phyloP scores from a whole-genome alignment of 2,329 filamentous ascomycete genomes.

The Penicillium sp. region DNA sequence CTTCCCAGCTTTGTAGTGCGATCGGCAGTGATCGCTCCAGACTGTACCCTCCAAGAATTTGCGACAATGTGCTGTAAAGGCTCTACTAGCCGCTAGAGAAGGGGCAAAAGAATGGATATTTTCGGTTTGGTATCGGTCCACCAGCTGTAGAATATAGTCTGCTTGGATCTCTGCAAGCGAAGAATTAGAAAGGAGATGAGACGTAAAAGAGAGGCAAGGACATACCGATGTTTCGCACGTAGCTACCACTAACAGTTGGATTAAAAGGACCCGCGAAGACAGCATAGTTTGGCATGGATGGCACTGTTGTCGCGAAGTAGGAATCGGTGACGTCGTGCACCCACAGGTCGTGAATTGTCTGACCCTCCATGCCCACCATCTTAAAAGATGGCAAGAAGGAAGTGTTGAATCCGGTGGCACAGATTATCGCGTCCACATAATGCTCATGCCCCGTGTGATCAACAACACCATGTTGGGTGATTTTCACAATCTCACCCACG shows the following conservation, averaged over 20 bases:
- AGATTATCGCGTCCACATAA: conserved; percentile 12
- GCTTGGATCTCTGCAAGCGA: conserved; percentile 31
- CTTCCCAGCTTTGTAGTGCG: conserved; percentile 39
- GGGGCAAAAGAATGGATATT: conserved; percentile 2
- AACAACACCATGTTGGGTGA: conserved; percentile 33
- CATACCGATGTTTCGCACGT: no score
- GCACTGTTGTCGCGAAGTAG: no score
- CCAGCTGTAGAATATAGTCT: conserved; percentile 45
- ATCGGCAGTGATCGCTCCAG: conserved; percentile 35
- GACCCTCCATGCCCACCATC: conserved; percentile 18
- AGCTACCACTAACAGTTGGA: no score
- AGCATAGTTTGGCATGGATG: no score
- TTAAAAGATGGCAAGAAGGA: conserved; percentile 47
- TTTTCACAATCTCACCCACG: conserved; percentile 38
- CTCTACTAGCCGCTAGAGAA: conserved; percentile 32
- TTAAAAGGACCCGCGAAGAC: no score
- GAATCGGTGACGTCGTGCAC: no score
- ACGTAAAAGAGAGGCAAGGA: no score
- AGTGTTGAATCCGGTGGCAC: conserved; percentile 17
- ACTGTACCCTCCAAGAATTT: conserved; percentile 36
- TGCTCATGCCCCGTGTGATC: conserved; percentile 20
- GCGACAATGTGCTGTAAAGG: conserved; percentile 37
- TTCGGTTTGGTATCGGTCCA: conserved; percentile 29
- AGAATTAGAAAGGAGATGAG: not conserved
- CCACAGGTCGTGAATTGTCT: no score